Evolutionary conservation across 805 yeast species (phyloP), one percentile per base, ranked within the genome.

Genomic region (Wilhelminamyces savonicus): DNA sequence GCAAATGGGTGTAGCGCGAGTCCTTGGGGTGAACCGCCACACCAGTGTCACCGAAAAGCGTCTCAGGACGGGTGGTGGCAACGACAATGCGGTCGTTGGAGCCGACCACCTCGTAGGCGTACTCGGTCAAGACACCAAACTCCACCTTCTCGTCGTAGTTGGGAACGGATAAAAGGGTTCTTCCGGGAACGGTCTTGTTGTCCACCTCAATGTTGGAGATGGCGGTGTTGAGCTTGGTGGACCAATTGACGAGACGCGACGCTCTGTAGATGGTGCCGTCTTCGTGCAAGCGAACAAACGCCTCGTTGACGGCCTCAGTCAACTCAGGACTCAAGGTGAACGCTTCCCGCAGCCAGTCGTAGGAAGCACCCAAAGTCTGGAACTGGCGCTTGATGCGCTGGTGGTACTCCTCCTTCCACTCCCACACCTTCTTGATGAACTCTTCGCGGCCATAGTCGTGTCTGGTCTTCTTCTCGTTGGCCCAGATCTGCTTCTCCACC

Each of bases 31-130:
- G 98, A 32, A 92, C 95, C 24, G 98, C 98, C 46, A 92, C 82
- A 54, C 82, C 98, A 33, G 97, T 87, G 63, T 92, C 98, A 70
- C 98, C 98, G 50, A 92, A 90, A 44, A 92, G 63, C 36, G 98
- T 92, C 67, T 92, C 98, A 24, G 98, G 98, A 76, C 98, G 90
- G 23, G 98, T 92, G 29, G 98, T 92, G 21, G 98, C 98, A 42
- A 92, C 95, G 34, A 90, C 69, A 31, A 92, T 52, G 59, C 72
- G 82, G 64, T 92, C 98, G 40, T 82, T 90, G 11, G 88, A 77
- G 27, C 68, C 83, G 36, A 81, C 90, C 37, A 92, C 87, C 37
- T 76, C 82, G 58, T 92, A 92, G 13, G 95, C 94, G 56, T 86
- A 86, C 14, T 94, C 84, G n/a, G 97, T 92, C 53, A 92, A 69